Conservation (phyloP, 2,329 filamentous ascomycete species). For the Ascochyta fabae region DNA sequence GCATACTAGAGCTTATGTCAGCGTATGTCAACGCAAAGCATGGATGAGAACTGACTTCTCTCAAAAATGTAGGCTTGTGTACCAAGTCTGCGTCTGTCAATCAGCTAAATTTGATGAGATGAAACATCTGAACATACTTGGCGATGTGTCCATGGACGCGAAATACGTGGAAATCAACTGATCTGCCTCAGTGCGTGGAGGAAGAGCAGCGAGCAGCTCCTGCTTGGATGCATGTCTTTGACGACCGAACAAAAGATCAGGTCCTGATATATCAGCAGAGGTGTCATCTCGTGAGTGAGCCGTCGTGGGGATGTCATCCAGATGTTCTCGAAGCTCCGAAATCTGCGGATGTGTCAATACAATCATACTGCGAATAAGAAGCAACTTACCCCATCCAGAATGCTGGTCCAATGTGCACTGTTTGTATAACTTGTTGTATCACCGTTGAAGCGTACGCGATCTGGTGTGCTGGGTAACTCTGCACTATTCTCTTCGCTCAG, state of each 20-base stretch:
- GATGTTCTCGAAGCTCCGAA: slow-evolving; percentile 41
- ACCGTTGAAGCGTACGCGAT: slow-evolving; percentile 36
- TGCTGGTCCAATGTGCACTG: slow-evolving; percentile 47
- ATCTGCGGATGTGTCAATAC: slow-evolving; percentile 29
- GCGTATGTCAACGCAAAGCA: background rate
- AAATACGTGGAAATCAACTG: slow-evolving; percentile 35
- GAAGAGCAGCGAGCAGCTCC: slow-evolving; percentile 40
- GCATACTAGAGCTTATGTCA: slow-evolving; percentile 46
- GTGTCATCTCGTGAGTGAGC: slow-evolving; percentile 22
- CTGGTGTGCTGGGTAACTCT: slow-evolving; percentile 34
- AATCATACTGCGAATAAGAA: background rate
- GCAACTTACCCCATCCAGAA: slow-evolving; percentile 42
- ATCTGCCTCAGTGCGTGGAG: slow-evolving; percentile 34
- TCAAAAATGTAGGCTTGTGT: slow-evolving; percentile 40
- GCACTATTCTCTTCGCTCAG: slow-evolving; percentile 18
- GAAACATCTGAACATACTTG: slow-evolving; percentile 22
- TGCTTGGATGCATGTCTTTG: slow-evolving; percentile 36
- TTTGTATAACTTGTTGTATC: slow-evolving; percentile 43
- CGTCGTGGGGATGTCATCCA: slow-evolving; percentile 39
- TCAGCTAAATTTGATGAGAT: background rate
- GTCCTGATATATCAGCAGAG: slow-evolving; percentile 26
- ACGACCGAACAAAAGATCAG: slow-evolving; percentile 40
- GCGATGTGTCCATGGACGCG: slow-evolving; percentile 34
- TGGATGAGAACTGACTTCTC: slow-evolving; percentile 22
- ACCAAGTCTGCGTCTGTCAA: slow-evolving; percentile 30